Base-by-base conservation (phyloP, 2,329 filamentous ascomycete species). In the Fusarium sp. region DNA sequence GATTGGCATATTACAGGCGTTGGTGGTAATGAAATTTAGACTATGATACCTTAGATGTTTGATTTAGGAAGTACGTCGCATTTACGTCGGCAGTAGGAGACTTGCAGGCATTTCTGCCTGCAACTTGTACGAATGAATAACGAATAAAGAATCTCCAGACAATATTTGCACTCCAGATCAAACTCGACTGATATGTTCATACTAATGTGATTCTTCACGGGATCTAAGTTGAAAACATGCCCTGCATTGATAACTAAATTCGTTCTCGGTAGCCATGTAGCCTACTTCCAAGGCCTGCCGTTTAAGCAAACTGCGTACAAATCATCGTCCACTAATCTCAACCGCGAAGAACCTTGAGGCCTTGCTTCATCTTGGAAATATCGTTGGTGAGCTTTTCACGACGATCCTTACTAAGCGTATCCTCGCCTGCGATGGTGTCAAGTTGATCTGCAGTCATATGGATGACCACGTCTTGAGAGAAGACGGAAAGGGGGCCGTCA, bases 361-460 rank as follows among this genome's bases (percentile, higher is more conserved):
- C 82, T 18, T 76, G 74, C 57, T 82, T 78, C 16, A 88, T 74
- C 11, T 81, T 83, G 28, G 79, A 69, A 3, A 88, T 81, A 56
- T 89, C 82, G 4, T 77, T 79, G 1, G 67, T 74, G 16, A 91
- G 70, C 34, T 79, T 78, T 30, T 76, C 73, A 5, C 88, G 81
- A 34, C 78, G 79, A 9, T 79, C 76, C 45, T 79, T 80, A 1
- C 81, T 77, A 0, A 71, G 72, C 0, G 76, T 73, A 23, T 88
- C 85, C 72, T 92, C 89, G 0, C 86, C 88, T 0, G 88, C 88
- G 65, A 92, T 86, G 16, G 79, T 75, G 16, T 84, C 81, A 1
- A 92, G 79, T 71, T 89, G 78, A 0, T 83, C 80, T 0, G 80
- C 70, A 0, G 78, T 80, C 55, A 92, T 77, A 0, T 73, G 65